Evolutionary conservation across 2,329 filamentous ascomycete species (phyloP).

Genomic region (Coniochaeta prunicola): DNA sequence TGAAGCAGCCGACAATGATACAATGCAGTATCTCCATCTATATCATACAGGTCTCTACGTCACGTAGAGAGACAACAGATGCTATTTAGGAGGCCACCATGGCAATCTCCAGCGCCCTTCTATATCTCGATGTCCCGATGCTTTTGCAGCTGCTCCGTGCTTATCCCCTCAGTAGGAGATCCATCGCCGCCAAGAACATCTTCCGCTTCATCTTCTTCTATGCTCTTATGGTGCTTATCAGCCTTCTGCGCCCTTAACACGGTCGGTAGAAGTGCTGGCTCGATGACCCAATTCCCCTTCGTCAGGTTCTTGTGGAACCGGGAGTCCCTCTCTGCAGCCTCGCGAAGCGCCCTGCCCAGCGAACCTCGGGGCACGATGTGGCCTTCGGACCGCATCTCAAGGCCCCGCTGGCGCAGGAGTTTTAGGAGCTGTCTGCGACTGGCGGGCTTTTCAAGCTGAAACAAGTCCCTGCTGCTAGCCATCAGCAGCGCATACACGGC

Average conservation of each 20-base stretch:
- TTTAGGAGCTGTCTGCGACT: neutral
- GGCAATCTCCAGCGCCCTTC: neutral
- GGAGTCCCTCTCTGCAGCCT: neutral
- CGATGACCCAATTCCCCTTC: neutral
- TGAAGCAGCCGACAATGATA: neutral
- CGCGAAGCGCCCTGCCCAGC: neutral
- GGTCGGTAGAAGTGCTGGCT: neutral
- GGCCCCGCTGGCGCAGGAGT: neutral
- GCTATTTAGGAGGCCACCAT: neutral
- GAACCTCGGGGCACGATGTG: neutral
- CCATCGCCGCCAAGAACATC: neutral
- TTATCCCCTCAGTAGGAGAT: neutral
- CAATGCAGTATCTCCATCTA: neutral
- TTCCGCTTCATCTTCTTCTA: neutral
- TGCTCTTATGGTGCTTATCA: neutral
- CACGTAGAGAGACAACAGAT: neutral
- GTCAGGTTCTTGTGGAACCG: neutral
- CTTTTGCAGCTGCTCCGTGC: neutral
- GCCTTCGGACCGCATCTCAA: neutral
- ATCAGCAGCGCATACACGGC: neutral
- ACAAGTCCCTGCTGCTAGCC: neutral
- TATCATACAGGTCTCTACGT: neutral
- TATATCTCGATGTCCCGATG: neutral
- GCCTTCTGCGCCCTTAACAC: neutral
- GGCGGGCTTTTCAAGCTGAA: neutral